A percentile compares a stretch with the other conserved stretches of the same genome.
phyloP scores from a whole-genome alignment of 441 rosid genomes.

The Pelargonium australe region DNA sequence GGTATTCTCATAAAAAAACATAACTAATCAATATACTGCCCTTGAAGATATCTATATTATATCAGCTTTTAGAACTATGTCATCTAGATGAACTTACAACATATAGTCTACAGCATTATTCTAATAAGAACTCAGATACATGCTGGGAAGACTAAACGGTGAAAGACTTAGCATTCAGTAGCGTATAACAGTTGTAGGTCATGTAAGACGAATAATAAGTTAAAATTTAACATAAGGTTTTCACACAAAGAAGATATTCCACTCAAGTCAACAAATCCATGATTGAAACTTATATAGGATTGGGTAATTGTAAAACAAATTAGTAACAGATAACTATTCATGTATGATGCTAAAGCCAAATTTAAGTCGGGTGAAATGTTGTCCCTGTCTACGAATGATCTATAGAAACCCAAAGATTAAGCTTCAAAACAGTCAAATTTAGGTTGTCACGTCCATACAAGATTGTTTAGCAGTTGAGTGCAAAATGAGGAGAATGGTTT shows the following conservation, averaged over 20 bases:
- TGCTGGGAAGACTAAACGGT: not conserved
- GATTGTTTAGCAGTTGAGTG: not conserved
- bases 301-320: not conserved
- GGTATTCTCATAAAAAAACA: not conserved
- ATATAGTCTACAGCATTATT: no score
- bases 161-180: not conserved
- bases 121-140: not conserved
- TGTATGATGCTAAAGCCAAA: not conserved
- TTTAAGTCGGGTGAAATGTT: not conserved
- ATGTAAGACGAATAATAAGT: not conserved
- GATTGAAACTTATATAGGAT: not conserved
- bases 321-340: not conserved
- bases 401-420: not conserved
- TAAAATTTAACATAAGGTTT: not conserved
- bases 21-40: not conserved
- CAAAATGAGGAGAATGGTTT: conserved; percentile 5
- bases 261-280: not conserved
- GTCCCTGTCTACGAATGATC: not conserved
- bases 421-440: not conserved
- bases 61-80: no score
- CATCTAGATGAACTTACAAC: no score
- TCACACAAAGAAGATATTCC: not conserved
- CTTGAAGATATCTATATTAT: not conserved
- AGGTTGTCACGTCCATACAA: not conserved
- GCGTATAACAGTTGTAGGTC: not conserved